Percentiles rank a stretch among this genome's conserved stretches.
Conservation (phyloP, 768 basidiomycete genomes). For the Russula sp. region DNA sequence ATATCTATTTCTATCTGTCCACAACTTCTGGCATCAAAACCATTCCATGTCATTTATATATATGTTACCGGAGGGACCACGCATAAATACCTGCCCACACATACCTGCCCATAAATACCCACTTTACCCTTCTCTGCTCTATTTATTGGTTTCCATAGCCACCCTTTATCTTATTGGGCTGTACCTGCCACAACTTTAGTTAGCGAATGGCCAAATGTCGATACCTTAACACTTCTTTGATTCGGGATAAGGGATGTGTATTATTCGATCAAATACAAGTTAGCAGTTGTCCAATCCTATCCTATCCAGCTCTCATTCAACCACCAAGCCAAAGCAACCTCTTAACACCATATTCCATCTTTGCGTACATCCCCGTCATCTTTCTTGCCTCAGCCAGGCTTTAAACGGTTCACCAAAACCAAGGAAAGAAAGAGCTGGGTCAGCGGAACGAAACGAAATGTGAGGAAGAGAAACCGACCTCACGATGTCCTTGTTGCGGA, state of each 20-base stretch:
- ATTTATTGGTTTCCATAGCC: slow-evolving; percentile 13
- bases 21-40: slow-evolving; percentile 1
- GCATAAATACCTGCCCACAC: neutral
- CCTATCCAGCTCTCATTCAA: slow-evolving; percentile 35
- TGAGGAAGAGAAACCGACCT: slow-evolving; percentile 49
- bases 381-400: slow-evolving; percentile 81
- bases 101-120: slow-evolving; percentile 9
- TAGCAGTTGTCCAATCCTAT: neutral
- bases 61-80: neutral
- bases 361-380: slow-evolving; percentile 82
- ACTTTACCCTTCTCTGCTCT: slow-evolving; percentile 5
- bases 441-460: neutral
- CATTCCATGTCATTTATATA: slow-evolving; percentile 1
- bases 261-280: slow-evolving; percentile 6
- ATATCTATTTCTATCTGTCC: neutral
- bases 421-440: slow-evolving; percentile 11
- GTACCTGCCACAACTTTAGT: neutral
- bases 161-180: neutral
- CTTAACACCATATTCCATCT: slow-evolving; percentile 94
- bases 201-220: neutral
- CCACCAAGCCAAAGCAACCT: slow-evolving; percentile 84
- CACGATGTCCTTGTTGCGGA: slow-evolving; percentile 71
- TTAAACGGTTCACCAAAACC: slow-evolving; percentile 16
- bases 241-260: slow-evolving; percentile 9
- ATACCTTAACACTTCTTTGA: neutral